Evolutionary conservation across 768 basidiomycete genomes (phyloP).

Genomic region (Phanerochaete carnosa): DNA sequence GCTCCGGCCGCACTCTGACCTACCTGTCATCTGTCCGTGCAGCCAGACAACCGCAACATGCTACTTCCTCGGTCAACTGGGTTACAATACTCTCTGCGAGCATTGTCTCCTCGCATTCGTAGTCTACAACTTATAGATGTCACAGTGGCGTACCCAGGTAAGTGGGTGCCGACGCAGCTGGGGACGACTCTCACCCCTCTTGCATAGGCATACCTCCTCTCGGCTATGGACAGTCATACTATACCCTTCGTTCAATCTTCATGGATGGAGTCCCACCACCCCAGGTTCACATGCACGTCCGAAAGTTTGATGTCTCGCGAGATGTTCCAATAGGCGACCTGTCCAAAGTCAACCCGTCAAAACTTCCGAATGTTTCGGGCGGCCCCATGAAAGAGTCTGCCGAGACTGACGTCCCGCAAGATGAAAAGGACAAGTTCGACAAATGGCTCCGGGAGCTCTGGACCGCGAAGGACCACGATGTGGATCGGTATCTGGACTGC

Average conservation of each 20-base stretch:
- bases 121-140: conserved; percentile 83
- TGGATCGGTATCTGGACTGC: conserved; percentile 61
- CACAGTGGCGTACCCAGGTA: conserved; percentile 89
- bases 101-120: conserved; percentile 74
- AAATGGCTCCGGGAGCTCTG: conserved; percentile 80
- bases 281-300: conserved; percentile 81
- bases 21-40: neutral
- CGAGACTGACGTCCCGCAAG: conserved; percentile 27
- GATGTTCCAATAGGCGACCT: conserved; percentile 71
- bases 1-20: neutral
- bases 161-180: conserved; percentile 9
- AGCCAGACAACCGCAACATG: conserved; percentile 80
- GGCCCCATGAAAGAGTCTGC: conserved; percentile 22
- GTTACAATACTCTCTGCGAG: conserved; percentile 77
- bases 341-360: conserved; percentile 32
- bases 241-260: conserved; percentile 89
- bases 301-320: conserved; percentile 64
- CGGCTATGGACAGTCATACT: conserved; percentile 84
- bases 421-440: conserved; percentile 57
- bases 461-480: conserved; percentile 78
- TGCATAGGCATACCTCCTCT: conserved; percentile 66
- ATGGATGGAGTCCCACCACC: conserved; percentile 79
- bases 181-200: neutral
- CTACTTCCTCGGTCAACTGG: conserved; percentile 93
- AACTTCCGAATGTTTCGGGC: conserved; percentile 28